Percentiles rank a stretch among this genome's conserved stretches.
phyloP scores from a whole-genome alignment of 2,329 filamentous ascomycete genomes.

The Plectosphaerella plurivora region DNA sequence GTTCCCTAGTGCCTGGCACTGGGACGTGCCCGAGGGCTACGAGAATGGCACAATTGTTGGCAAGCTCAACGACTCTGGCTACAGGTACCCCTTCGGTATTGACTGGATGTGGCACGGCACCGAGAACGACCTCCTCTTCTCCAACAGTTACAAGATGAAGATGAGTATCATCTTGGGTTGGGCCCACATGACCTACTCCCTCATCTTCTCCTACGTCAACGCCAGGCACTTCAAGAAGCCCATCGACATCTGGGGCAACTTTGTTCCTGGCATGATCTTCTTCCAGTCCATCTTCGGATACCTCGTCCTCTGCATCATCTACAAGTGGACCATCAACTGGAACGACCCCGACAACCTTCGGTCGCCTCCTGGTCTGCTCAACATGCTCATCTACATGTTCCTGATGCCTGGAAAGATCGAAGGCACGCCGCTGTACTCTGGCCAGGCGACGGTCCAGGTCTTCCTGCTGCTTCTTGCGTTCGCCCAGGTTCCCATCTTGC shows the following conservation, averaged over 20 bases:
- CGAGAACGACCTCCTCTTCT: conserved; percentile 92
- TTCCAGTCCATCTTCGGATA: conserved; percentile 99
- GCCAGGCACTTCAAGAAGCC: conserved; percentile 91
- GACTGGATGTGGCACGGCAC: conserved; percentile 97
- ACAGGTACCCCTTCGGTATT: conserved; percentile 92
- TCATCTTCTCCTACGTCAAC: conserved; percentile 90
- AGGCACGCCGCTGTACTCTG: conserved; percentile 65
- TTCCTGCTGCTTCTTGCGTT: conserved; percentile 78
- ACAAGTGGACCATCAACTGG: conserved; percentile 97
- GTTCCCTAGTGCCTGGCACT: conserved; percentile 88
- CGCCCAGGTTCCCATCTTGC: conserved; percentile 79
- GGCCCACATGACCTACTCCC: conserved; percentile 98
- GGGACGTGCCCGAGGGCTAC: conserved; percentile 63
- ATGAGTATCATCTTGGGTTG: conserved; percentile 96
- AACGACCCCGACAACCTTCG: conserved; percentile 47
- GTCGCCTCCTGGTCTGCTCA: conserved; percentile 81
- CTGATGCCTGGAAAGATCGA: conserved; percentile 73
- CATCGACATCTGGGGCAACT: conserved; percentile 96
- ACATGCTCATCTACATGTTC: conserved; percentile 99
- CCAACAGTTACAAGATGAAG: conserved; percentile 99
- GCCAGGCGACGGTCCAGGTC: conserved; percentile 73
- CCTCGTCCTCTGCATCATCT: conserved; percentile 86
- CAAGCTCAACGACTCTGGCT: conserved; percentile 60
- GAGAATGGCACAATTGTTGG: conserved; percentile 61
- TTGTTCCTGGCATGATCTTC: conserved; percentile 97